A percentile compares a stretch with the other conserved stretches of the same genome.
Conservation (phyloP, 371 early-diverging fungal species). For the Rhizopus stolonifer region DNA sequence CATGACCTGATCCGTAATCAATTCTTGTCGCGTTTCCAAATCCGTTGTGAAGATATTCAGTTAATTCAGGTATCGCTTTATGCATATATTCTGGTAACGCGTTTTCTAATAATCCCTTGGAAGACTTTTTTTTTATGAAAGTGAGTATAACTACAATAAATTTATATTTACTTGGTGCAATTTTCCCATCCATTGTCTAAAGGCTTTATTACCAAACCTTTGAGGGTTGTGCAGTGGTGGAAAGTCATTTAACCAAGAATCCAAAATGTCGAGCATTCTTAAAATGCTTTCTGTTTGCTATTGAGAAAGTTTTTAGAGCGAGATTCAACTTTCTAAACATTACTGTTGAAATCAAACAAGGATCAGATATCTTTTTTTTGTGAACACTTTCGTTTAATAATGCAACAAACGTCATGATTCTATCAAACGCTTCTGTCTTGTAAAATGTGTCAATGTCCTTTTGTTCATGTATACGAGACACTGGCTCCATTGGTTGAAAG, state of each 20-base stretch:
- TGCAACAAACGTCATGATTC: conserved; percentile 72
- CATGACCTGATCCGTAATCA: conserved; percentile 99
- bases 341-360: conserved; percentile 56
- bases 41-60: conserved; percentile 74
- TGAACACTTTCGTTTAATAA: conserved; percentile 68
- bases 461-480: conserved; percentile 57
- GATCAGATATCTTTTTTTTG: conserved; percentile 58
- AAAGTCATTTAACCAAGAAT: conserved; percentile 71
- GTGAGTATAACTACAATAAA: background rate
- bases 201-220: conserved; percentile 81
- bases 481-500: conserved; percentile 39
- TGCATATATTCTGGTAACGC: conserved; percentile 43
- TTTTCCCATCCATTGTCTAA: conserved; percentile 61
- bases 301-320: background rate
- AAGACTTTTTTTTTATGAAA: conserved; percentile 3
- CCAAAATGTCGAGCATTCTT: conserved; percentile 62
- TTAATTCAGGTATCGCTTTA: conserved; percentile 66
- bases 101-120: conserved; percentile 27
- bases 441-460: conserved; percentile 57
- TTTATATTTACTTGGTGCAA: conserved; percentile 48
- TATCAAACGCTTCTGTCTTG: conserved; percentile 63
- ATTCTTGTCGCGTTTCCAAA: conserved; percentile 96
- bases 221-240: conserved; percentile 75
- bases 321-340: conserved; percentile 3
- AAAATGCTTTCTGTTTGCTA: conserved; percentile 59